Evolutionary conservation across 2,329 filamentous ascomycete genomes (phyloP).

Genomic region (Pseudovirgaria hyperparasitica): DNA sequence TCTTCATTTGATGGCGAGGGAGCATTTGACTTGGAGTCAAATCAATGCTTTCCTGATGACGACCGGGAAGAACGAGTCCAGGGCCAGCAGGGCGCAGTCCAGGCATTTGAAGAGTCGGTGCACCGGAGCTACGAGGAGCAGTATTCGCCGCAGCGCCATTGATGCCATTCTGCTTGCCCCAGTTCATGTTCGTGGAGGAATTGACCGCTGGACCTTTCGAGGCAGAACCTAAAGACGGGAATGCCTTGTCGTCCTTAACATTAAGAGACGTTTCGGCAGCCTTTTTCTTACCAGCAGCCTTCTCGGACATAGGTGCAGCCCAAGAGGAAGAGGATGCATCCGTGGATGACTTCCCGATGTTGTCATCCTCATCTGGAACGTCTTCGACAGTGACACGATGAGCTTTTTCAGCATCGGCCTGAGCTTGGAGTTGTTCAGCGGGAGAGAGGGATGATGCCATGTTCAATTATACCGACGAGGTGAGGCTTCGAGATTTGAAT

Average conservation of each 20-base stretch:
- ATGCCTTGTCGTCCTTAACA: slow-evolving; percentile 78
- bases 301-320: slow-evolving; percentile 40
- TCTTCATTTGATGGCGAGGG: slow-evolving; percentile 65
- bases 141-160: slow-evolving; percentile 40
- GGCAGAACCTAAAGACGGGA: slow-evolving; percentile 74
- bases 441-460: background rate
- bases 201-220: slow-evolving; percentile 49
- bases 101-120: slow-evolving; percentile 16
- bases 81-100: slow-evolving; percentile 31
- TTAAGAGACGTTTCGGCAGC: slow-evolving; percentile 48
- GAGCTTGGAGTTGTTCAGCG: slow-evolving; percentile 3
- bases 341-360: slow-evolving; percentile 18
- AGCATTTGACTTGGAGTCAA: slow-evolving; percentile 66
- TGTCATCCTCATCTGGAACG: slow-evolving; percentile 63
- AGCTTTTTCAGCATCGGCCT: slow-evolving; percentile 33
- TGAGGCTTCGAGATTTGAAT: no score
- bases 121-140: slow-evolving; percentile 34
- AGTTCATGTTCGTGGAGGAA: slow-evolving; percentile 61
- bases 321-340: slow-evolving; percentile 8
- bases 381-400: slow-evolving; percentile 68
- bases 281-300: slow-evolving; percentile 58
- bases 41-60: slow-evolving; percentile 63
- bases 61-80: slow-evolving; percentile 66
- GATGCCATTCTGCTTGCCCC: slow-evolving; percentile 54
- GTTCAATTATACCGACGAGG: background rate